phyloP scores from a whole-genome alignment of 768 basidiomycete species.

The Psilocybe sp. region DNA sequence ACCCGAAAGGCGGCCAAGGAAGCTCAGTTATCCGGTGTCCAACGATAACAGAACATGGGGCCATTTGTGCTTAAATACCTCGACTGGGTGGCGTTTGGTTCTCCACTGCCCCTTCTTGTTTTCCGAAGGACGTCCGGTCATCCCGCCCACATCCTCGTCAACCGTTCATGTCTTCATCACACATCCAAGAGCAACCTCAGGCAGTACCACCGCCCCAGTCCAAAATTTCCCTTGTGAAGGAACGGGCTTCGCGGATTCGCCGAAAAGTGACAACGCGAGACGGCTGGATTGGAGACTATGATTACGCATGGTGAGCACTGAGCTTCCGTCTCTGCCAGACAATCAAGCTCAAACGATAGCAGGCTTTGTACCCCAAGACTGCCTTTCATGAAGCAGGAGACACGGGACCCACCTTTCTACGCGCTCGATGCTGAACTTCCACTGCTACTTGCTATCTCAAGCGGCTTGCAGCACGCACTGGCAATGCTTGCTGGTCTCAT shows the following conservation, averaged over 20 bases:
- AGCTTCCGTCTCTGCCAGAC: not conserved
- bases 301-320: constrained; percentile 55
- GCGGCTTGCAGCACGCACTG: constrained; percentile 73
- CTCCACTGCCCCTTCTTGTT: not conserved
- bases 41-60: no score
- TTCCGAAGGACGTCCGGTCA: not conserved
- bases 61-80: no score
- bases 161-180: constrained; percentile 11
- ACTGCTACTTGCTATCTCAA: constrained; percentile 66
- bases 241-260: constrained; percentile 18
- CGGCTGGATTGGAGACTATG: constrained; percentile 85
- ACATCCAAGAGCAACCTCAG: constrained; percentile 11
- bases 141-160: not conserved
- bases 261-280: constrained; percentile 40
- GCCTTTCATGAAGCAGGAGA: constrained; percentile 47
- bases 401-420: constrained; percentile 66
- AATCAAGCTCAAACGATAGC: not conserved
- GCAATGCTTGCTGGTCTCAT: constrained; percentile 84
- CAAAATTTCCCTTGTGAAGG: constrained; percentile 9
- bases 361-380: constrained; percentile 67
- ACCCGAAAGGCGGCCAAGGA: no score
- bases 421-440: constrained; percentile 71
- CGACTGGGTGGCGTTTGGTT: no score
- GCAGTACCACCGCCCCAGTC: constrained; percentile 9
- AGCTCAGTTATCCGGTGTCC: no score